A percentile compares a stretch with the other conserved stretches of the same genome.
Evolutionary conservation across 1,284 basidiomycete species (phyloP).

Genomic region (Pseudozyma pruni): DNA sequence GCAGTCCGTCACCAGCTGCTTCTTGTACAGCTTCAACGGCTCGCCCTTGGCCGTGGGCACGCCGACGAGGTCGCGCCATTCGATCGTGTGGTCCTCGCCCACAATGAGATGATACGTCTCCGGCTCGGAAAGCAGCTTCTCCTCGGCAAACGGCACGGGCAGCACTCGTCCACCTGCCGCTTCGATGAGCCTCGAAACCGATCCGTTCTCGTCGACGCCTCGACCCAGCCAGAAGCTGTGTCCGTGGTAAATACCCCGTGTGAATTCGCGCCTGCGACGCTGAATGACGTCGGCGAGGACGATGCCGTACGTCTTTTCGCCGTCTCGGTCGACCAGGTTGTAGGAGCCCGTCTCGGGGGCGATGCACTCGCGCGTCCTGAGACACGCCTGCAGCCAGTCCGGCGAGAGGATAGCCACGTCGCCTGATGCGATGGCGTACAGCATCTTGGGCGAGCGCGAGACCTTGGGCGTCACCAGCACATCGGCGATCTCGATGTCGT

Average conservation of each 20-base stretch:
- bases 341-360: neutral
- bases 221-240: constrained; percentile 47
- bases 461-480: constrained; percentile 38
- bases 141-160: constrained; percentile 20
- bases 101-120: constrained; percentile 29
- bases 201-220: constrained; percentile 29
- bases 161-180: constrained; percentile 33
- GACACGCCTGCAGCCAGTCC: constrained; percentile 35
- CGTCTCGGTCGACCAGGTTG: constrained; percentile 13
- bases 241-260: constrained; percentile 27
- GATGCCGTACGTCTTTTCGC: constrained; percentile 34
- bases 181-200: constrained; percentile 25
- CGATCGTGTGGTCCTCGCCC: constrained; percentile 23
- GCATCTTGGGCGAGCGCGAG: constrained; percentile 48
- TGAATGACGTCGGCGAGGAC: constrained; percentile 25
- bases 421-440: constrained; percentile 39
- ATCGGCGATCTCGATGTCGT: constrained; percentile 39
- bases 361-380: constrained; percentile 16
- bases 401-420: constrained; percentile 27
- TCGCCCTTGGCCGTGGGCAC: constrained; percentile 8
- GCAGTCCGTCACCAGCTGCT: constrained; percentile 34
- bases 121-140: constrained; percentile 26
- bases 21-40: constrained; percentile 32
- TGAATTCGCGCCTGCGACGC: constrained; percentile 12
- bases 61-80: constrained; percentile 28